Base-by-base conservation (phyloP, 1,139 yeast genomes). In the Yamadazyma epiphylla region DNA sequence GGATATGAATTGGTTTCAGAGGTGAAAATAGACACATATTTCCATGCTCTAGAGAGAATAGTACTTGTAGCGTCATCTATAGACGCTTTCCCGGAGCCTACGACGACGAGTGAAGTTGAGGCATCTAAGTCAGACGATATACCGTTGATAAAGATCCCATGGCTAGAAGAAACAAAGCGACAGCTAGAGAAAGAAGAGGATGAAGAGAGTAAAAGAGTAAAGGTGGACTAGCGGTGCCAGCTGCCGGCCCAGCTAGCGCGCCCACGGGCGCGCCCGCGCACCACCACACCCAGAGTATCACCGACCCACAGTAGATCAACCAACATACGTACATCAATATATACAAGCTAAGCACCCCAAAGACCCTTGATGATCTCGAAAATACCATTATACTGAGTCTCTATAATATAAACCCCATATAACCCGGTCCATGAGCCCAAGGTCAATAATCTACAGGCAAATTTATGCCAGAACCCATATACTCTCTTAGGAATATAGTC, bases 401-500 rank as follows among this genome's bases (percentile, higher is more conserved):
- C 89, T 43, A 83, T 58, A 37, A 71, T 58, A 55, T 82, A 83
- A 36, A 82, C 61, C 44, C 94, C 94, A 46, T 79, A 75, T 29
- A 73, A 74, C 8, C 82, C 76, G 26, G 80, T 58, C 19, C 67
- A 57, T 5, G 87, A 67, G 33, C 94, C 94, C 11, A 79, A 59
- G 19, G 77, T 63, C 53, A 84, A 68, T 43, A 81, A 53, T 48
- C 73, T 70, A 64, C 72, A 62, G 38, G 88, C 88, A 42, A 65
- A 64, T 42, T 67, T 67, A 58, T 81, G 80, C 69, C 72, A 75
- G 22, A 66, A 55, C 25, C 91, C 91, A 49, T 79, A 84, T 13
- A 79, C 84, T 62, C 94, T 70, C 42, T 64, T 55, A 24, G 88
- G 88, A 33, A 84, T 78, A 60, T 84, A 84, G 58, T 84, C 94